phyloP scores from a whole-genome alignment of 768 basidiomycete genomes.

The Russula emetica region DNA sequence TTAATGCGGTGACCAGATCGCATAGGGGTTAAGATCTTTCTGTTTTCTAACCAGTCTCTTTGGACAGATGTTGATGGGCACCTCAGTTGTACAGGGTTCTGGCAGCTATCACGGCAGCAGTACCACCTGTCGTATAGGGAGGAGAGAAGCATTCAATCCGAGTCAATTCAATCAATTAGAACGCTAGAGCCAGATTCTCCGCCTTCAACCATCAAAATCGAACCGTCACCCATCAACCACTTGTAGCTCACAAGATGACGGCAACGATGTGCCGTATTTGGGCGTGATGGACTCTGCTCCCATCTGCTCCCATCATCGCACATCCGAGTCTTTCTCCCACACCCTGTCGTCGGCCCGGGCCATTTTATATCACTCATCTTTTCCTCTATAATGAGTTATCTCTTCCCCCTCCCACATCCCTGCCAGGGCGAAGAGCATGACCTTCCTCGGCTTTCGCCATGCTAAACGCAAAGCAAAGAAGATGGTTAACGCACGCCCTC shows the following conservation, averaged over 20 bases:
- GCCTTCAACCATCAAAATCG: not conserved
- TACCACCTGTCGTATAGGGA: not conserved
- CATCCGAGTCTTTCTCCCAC: constrained; percentile 6
- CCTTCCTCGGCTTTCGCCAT: constrained; percentile 23
- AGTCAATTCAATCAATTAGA: not conserved
- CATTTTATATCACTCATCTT: not conserved
- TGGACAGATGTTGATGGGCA: not conserved
- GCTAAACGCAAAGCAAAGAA: constrained; percentile 28
- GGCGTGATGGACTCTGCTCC: constrained; percentile 6
- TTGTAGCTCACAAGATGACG: constrained; percentile 16
- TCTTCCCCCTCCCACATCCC: constrained; percentile 3
- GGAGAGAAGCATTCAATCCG: not conserved
- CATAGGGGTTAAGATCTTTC: not conserved
- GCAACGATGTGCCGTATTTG: constrained; percentile 2
- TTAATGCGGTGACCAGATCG: not conserved
- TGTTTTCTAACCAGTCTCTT: not conserved
- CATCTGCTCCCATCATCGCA: constrained; percentile 8
- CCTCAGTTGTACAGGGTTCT: not conserved
- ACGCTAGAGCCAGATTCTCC: not conserved
- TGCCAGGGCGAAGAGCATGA: constrained; percentile 9
- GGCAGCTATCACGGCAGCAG: not conserved
- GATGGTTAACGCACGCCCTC: constrained; percentile 1
- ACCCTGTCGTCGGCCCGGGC: not conserved
- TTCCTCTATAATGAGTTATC: not conserved
- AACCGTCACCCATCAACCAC: not conserved